phyloP scores from a whole-genome alignment of 2,329 filamentous ascomycete genomes.

The Talaromyces marneffei region DNA sequence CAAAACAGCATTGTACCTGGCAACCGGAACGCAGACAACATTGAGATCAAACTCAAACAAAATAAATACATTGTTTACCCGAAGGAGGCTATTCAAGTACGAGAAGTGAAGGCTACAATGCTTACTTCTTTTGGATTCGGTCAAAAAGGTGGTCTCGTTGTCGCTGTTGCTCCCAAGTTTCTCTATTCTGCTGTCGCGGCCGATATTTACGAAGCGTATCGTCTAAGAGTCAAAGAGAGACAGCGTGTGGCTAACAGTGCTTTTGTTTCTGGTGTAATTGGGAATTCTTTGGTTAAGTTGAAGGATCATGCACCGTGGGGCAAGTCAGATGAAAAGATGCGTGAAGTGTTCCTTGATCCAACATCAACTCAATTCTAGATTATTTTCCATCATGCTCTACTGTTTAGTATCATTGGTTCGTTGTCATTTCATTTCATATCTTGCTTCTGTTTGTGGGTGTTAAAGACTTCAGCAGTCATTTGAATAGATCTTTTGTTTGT shows the following conservation, averaged over 20 bases:
- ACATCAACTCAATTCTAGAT: not conserved
- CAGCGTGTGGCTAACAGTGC: not conserved
- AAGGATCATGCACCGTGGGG: constrained; percentile 1
- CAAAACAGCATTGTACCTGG: constrained; percentile 91
- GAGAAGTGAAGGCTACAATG: constrained; percentile 96
- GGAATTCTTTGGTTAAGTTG: not conserved
- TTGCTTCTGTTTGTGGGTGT: not conserved
- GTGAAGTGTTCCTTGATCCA: not conserved
- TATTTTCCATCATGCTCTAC: not conserved
- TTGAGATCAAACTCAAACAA: constrained; percentile 92
- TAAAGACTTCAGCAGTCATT: not conserved
- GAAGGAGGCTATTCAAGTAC: constrained; percentile 88
- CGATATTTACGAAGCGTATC: not conserved
- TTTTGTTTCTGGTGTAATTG: not conserved
- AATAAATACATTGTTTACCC: constrained; percentile 98
- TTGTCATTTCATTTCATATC: not conserved
- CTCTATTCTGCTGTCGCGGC: constrained; percentile 50
- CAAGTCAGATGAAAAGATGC: constrained; percentile 2
- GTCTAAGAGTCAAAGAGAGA: not conserved
- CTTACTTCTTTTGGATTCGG: constrained; percentile 99
- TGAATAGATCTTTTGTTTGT: not conserved
- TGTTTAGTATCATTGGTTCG: not conserved
- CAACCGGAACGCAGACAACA: constrained; percentile 96
- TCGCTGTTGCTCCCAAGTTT: constrained; percentile 94
- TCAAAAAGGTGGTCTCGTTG: constrained; percentile 94